Conservation (phyloP, 2,329 filamentous ascomycete genomes). For the Trichoderma aggressivum region DNA sequence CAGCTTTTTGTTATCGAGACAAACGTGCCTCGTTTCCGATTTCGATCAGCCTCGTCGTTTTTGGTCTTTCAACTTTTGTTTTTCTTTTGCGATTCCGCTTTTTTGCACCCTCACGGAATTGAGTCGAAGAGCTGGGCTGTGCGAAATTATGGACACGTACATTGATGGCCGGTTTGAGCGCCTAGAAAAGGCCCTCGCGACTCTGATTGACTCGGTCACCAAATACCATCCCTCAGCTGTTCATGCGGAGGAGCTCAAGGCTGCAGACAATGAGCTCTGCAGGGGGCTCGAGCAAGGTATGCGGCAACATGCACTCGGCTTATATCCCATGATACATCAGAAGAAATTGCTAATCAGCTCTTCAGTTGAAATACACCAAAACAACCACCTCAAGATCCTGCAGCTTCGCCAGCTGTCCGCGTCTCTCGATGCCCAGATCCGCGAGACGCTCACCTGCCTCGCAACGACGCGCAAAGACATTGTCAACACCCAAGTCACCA, state of each 20-base stretch:
- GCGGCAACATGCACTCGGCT: background rate
- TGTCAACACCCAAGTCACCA: conserved; percentile 57
- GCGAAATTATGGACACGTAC: conserved; percentile 55
- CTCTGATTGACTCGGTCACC: conserved; percentile 73
- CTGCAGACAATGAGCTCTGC: conserved; percentile 66
- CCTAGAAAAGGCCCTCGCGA: conserved; percentile 63
- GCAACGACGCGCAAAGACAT: conserved; percentile 72
- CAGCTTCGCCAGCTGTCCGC: conserved; percentile 64
- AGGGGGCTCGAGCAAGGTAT: conserved; percentile 63
- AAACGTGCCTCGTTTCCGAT: background rate
- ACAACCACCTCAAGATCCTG: conserved; percentile 66
- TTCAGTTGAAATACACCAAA: conserved; percentile 69
- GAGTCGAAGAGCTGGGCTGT: background rate
- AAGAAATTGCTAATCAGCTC: background rate
- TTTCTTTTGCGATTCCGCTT: background rate
- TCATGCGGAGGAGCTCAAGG: conserved; percentile 65
- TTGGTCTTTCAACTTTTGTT: conserved; percentile 4
- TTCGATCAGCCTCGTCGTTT: conserved; percentile 16
- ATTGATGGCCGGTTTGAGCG: conserved; percentile 63
- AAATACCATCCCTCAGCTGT: conserved; percentile 73
- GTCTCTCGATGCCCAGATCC: conserved; percentile 68
- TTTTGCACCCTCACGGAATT: background rate
- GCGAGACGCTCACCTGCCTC: conserved; percentile 65
- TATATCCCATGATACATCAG: background rate
- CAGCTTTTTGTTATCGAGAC: conserved; percentile 5